Evolutionary conservation across 1,139 yeast species (phyloP).

Genomic region (Lodderomyces oxycetoniae): DNA sequence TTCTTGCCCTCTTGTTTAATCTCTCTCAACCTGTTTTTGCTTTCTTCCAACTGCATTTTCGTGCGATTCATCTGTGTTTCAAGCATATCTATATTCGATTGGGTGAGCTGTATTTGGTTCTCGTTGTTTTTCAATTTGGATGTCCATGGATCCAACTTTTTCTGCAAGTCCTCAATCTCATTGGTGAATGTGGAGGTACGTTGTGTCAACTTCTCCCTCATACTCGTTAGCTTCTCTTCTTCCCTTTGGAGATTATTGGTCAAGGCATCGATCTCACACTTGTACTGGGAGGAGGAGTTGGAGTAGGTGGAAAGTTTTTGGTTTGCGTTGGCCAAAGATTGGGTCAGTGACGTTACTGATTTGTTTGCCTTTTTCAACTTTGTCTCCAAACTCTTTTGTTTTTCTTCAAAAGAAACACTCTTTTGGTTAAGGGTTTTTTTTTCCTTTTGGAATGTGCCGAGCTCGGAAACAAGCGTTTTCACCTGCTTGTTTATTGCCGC

Average conservation of each 20-base stretch:
- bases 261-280: conserved; percentile 42
- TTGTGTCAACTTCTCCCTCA: conserved; percentile 63
- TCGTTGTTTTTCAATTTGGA: conserved; percentile 61
- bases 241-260: conserved; percentile 48
- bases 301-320: conserved; percentile 44
- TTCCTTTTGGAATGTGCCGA: conserved; percentile 17
- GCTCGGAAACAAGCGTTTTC: conserved; percentile 25
- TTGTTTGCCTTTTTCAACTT: conserved; percentile 64
- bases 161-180: conserved; percentile 60
- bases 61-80: conserved; percentile 43
- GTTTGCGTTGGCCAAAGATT: conserved; percentile 37
- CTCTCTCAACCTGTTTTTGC: conserved; percentile 43
- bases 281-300: conserved; percentile 38
- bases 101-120: conserved; percentile 60
- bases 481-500: conserved; percentile 30
- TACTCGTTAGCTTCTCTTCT: conserved; percentile 51
- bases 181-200: conserved; percentile 66
- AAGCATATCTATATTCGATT: conserved; percentile 61
- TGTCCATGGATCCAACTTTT: conserved; percentile 79
- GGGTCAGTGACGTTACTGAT: conserved; percentile 34
- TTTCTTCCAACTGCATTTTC: conserved; percentile 42
- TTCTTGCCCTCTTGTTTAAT: conserved; percentile 51
- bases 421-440: conserved; percentile 40
- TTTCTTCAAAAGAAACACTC: conserved; percentile 70
- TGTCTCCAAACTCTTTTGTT: conserved; percentile 55